Evolutionary conservation across 164 flowering plant genomes (phyloP).

Genomic region (Vitis amurensis): DNA sequence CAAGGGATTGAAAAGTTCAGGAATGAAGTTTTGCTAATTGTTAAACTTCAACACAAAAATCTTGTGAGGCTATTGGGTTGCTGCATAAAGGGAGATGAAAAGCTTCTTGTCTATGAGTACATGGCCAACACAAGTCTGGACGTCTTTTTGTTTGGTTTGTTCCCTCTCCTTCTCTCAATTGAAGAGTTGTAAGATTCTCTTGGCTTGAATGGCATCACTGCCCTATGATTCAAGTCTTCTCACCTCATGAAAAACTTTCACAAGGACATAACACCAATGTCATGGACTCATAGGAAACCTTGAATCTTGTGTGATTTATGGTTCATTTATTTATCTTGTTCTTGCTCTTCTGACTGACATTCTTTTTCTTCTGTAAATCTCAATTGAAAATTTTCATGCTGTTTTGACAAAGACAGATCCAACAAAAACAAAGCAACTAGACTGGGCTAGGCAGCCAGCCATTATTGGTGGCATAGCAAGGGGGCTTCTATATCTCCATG

Average conservation of each 20-base stretch:
- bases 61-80: constrained; percentile 52
- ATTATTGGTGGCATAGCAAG: constrained; percentile 37
- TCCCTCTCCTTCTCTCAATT: not conserved
- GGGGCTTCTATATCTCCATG: constrained; percentile 49
- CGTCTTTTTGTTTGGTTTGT: constrained; percentile 38
- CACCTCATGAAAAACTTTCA: too few relatives aligned
- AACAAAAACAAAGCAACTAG: constrained; percentile 8
- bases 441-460: constrained; percentile 32
- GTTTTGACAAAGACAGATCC: constrained; percentile 25
- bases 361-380: too few relatives aligned
- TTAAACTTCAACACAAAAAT: constrained; percentile 49
- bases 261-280: too few relatives aligned
- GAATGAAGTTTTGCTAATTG: constrained; percentile 40
- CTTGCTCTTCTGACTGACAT: too few relatives aligned
- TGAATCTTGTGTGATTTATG: too few relatives aligned
- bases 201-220: not conserved
- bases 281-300: too few relatives aligned
- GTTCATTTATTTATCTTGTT: too few relatives aligned
- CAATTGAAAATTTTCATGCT: not conserved
- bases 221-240: too few relatives aligned
- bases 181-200: too few relatives aligned
- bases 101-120: constrained; percentile 45
- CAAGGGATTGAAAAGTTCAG: constrained; percentile 45
- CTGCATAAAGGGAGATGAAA: constrained; percentile 39
- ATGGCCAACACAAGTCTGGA: constrained; percentile 49